Base-by-base conservation (phyloP, 1,284 basidiomycete genomes). In the Schizophyllum commune region DNA sequence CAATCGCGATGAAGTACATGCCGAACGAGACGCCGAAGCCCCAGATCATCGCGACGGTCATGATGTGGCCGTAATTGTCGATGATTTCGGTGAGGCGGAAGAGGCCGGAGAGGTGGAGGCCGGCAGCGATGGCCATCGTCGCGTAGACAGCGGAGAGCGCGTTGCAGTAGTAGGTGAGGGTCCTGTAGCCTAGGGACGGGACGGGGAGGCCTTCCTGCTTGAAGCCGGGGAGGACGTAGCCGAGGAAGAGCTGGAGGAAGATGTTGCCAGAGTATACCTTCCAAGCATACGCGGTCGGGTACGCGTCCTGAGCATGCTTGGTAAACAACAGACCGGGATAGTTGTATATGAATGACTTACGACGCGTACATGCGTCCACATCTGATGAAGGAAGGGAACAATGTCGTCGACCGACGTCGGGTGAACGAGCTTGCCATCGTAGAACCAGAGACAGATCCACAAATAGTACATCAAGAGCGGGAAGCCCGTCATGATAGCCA, bases 401-500 rank as follows among this genome's bases (percentile, higher is more conserved):
- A 96, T 80, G 66, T 94, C 92, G 55, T 84, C 83, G 21, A 86
- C 61, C 11, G 91, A 89, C 33, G 76, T 77, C 0, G 95, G 95
- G 66, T 83, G 76, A 17, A 92, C 86, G 53, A 97, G 79, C 68
- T 83, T 81, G 59, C 96, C 96, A 67, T 98, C 90, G 73, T 98
- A 96, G 75, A 95, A 97, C 85, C 92, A 95, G 52, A 98, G 82
- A 70, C 97, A 99, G 67, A 95, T 94, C 93, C 94, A 98, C 66
- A 99, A 85, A 78, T 99, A 99, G 77, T 98, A 98, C 96, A 95
- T 94, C 64, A 93, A 80, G 52, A 88, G 74, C 0, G 96, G 96
- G 74, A 99, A 99, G 59, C 91, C 87, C 32, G 89, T 81, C 91
- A 99, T 99, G 80, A 99, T 98, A 33, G 90, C 91, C 9, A 87